phyloP scores from a whole-genome alignment of 2,329 filamentous ascomycete species.

The Teratosphaeria gauchensis region DNA sequence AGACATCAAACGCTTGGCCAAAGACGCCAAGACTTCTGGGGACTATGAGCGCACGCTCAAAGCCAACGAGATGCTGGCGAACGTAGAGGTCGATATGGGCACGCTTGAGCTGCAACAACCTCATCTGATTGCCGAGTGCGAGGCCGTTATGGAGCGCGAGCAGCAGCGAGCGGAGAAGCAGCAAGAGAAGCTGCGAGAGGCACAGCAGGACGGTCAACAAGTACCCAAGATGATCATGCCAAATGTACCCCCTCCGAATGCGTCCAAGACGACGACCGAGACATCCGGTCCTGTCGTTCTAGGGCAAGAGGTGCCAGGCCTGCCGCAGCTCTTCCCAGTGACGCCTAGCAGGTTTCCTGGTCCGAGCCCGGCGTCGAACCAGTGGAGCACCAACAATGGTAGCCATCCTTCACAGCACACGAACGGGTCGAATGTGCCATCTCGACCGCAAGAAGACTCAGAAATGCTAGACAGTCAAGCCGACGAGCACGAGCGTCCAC shows the following conservation, averaged over 20 bases:
- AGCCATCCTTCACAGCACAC: slow-evolving; percentile 24
- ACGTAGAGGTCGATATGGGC: slow-evolving; percentile 87
- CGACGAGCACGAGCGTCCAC: slow-evolving; percentile 7
- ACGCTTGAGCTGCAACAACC: slow-evolving; percentile 60
- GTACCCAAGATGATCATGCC: slow-evolving; percentile 29
- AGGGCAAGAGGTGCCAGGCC: slow-evolving; percentile 54
- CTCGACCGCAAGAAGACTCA: slow-evolving; percentile 30
- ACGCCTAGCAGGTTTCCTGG: slow-evolving; percentile 46
- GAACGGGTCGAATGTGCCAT: slow-evolving; percentile 34
- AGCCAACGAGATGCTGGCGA: slow-evolving; percentile 82
- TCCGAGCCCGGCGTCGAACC: slow-evolving; percentile 50
- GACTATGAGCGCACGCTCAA: slow-evolving; percentile 76
- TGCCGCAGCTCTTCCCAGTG: slow-evolving; percentile 34
- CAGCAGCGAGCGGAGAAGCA: slow-evolving; percentile 50
- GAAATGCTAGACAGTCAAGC: slow-evolving; percentile 33
- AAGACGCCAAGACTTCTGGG: slow-evolving; percentile 73
- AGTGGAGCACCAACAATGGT: slow-evolving; percentile 34
- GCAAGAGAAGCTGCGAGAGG: slow-evolving; percentile 45
- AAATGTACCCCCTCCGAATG: slow-evolving; percentile 30
- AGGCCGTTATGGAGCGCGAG: slow-evolving; percentile 68
- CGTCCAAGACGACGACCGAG: slow-evolving; percentile 34
- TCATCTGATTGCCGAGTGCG: slow-evolving; percentile 60
- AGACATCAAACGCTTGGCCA: slow-evolving; percentile 75
- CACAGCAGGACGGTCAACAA: slow-evolving; percentile 49
- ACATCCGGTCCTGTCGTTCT: slow-evolving; percentile 42